Evolutionary conservation across 768 basidiomycete genomes (phyloP).

Genomic region (Pulveroboletus sp.): DNA sequence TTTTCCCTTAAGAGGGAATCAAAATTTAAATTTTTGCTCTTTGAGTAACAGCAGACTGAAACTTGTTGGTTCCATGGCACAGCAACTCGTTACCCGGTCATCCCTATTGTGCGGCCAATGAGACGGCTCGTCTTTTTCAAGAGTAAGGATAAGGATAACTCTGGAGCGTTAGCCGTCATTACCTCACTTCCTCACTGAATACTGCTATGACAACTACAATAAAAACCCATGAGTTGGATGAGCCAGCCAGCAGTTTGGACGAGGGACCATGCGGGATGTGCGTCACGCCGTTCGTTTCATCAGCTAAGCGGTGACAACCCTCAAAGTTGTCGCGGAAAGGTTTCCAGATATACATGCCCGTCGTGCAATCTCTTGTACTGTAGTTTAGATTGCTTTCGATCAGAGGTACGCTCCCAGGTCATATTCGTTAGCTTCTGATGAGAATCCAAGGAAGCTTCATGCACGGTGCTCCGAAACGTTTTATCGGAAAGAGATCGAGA

Average conservation of each 20-base stretch:
- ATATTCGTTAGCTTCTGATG: background rate
- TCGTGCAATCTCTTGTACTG: conserved; percentile 79
- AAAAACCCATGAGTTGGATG: conserved; percentile 14
- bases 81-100: too few species aligned
- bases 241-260: background rate
- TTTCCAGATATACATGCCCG: conserved; percentile 79
- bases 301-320: background rate
- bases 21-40: too few species aligned
- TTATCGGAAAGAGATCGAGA: conserved; percentile 70
- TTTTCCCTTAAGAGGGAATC: too few species aligned
- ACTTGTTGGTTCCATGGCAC: too few species aligned
- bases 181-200: background rate
- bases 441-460: conserved; percentile 42
- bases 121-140: too few species aligned
- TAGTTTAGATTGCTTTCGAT: conserved; percentile 74
- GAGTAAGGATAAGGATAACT: too few species aligned
- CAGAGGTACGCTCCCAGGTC: conserved; percentile 43
- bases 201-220: conserved; percentile 14
- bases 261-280: conserved; percentile 42
- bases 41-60: too few species aligned
- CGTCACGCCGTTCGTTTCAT: conserved; percentile 16
- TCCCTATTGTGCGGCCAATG: too few species aligned
- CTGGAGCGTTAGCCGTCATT: too few species aligned
- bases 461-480: conserved; percentile 76
- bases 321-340: conserved; percentile 65